phyloP scores from a whole-genome alignment of 768 basidiomycete species.

The Mycena venus region DNA sequence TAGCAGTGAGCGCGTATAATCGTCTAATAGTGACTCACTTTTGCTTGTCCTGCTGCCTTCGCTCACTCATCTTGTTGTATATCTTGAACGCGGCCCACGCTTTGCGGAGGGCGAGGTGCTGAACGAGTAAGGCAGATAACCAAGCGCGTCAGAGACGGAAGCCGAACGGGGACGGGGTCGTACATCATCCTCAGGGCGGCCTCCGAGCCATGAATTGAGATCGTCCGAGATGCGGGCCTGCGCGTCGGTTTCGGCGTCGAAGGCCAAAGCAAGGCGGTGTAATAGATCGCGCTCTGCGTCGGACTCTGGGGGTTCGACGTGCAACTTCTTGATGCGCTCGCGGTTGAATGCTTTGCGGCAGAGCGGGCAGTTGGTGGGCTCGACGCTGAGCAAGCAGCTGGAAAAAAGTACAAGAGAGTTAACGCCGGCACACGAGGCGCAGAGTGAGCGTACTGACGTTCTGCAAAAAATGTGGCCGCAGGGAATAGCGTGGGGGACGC shows the following conservation, averaged over 20 bases:
- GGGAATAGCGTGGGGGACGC: conserved; percentile 77
- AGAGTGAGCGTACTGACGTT: conserved; percentile 58
- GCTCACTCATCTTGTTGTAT: conserved; percentile 22
- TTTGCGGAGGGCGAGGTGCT: conserved; percentile 46
- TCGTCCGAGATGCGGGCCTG: conserved; percentile 56
- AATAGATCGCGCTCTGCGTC: conserved; percentile 55
- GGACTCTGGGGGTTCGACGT: conserved; percentile 65
- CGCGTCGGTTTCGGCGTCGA: conserved; percentile 55
- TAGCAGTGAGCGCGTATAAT: background rate
- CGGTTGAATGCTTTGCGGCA: conserved; percentile 73
- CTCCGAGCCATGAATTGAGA: conserved; percentile 65
- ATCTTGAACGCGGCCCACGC: conserved; percentile 34
- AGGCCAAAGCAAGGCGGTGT: conserved; percentile 52
- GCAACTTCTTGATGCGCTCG: conserved; percentile 75
- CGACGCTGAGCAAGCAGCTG: conserved; percentile 69
- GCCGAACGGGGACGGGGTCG: conserved; percentile 24
- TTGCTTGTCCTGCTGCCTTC: conserved; percentile 9
- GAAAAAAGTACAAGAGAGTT: background rate
- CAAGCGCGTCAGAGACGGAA: conserved; percentile 16
- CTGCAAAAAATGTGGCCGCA: conserved; percentile 86
- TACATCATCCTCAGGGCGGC: conserved; percentile 55
- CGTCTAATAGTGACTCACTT: background rate
- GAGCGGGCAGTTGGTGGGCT: conserved; percentile 71
- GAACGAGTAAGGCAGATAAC: conserved; percentile 12
- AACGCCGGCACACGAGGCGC: conserved; percentile 21